Base-by-base conservation (phyloP, 495 filamentous ascomycete species). In the Patellaria atrata region DNA sequence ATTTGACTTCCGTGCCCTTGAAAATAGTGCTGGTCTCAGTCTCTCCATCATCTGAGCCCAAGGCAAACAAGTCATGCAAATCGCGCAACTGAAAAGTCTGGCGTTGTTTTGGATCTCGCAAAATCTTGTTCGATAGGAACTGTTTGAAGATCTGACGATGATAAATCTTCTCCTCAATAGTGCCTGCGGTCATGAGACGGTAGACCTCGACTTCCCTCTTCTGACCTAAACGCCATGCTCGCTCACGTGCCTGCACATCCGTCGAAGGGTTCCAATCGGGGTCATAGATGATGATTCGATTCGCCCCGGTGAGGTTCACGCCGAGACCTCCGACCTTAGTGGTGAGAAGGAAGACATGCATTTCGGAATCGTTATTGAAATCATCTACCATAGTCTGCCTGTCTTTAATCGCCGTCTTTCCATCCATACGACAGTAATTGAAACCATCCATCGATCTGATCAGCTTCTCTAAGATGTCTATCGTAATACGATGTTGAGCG, bases 81-180 rank as follows among this genome's bases (percentile, higher is more conserved):
- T 94, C 85, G 28, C 73, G 74, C 37, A 87, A 58, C 37, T 87
- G 76, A 53, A 96, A 93, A 0, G 73, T 79, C 35, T 84, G 77
- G 11, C 76, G 73, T 49, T 93, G 82, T 45, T 86, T 93, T 0
- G 89, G 84, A 42, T 96, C 85, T 52, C 75, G 80, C 37, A 94
- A 54, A 8, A 97, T 85, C 52, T 97, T 97, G 58, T 93, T 87
- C 5, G 80, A 81, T 20, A 97, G 61, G 48, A 93, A 92, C 44
- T 93, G 85, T 55, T 97, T 97, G 61, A 85, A 96, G 31, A 97
- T 82, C 55, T 97, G 89, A 4, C 89, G 79, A 53, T 96, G 89
- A 38, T 94, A 96, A 25, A 97, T 94, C 64, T 96, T 96, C 57
- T 97, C 89, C 50, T 97, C 89, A 21, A 97, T 96, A 0, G 89